Conservation (phyloP, 1,139 yeast species). For the Diutina scorzettiae region DNA sequence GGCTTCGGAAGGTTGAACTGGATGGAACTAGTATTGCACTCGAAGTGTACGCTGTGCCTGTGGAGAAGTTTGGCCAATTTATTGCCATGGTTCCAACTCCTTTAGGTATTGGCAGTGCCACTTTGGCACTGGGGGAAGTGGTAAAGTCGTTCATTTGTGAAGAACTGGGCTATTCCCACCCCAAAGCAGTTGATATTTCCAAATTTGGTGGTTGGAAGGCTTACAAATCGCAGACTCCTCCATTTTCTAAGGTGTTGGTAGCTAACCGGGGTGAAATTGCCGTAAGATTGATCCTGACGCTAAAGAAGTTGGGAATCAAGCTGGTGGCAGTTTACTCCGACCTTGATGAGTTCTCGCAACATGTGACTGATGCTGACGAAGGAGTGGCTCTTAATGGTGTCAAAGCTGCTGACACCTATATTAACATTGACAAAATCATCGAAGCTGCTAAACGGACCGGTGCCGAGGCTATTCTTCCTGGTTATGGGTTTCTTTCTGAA, state of each 20-base stretch:
- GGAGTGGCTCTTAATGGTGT: constrained; percentile 69
- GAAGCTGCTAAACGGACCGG: constrained; percentile 72
- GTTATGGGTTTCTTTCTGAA: constrained; percentile 93
- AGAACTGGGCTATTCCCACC: constrained; percentile 62
- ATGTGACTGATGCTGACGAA: constrained; percentile 71
- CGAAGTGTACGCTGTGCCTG: constrained; percentile 77
- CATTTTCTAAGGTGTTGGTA: constrained; percentile 74
- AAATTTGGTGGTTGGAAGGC: constrained; percentile 79
- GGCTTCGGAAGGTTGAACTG: constrained; percentile 51
- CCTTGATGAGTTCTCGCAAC: constrained; percentile 80
- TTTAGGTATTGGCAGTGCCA: constrained; percentile 86
- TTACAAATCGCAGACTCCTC: constrained; percentile 43
- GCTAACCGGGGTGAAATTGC: constrained; percentile 99
- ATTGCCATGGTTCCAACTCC: constrained; percentile 88
- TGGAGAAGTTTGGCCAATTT: constrained; percentile 66
- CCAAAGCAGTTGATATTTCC: constrained; percentile 72
- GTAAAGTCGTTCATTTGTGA: constrained; percentile 92
- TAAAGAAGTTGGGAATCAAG: constrained; percentile 65
- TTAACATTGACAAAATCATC: constrained; percentile 72
- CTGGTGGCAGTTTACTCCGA: constrained; percentile 86
- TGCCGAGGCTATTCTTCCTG: constrained; percentile 92
- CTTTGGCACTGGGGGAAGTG: constrained; percentile 66
- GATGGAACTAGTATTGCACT: constrained; percentile 36
- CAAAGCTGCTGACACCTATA: constrained; percentile 84
- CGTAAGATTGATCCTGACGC: constrained; percentile 79